Conservation (phyloP, 1,284 basidiomycete genomes). For the Somion occarium region DNA sequence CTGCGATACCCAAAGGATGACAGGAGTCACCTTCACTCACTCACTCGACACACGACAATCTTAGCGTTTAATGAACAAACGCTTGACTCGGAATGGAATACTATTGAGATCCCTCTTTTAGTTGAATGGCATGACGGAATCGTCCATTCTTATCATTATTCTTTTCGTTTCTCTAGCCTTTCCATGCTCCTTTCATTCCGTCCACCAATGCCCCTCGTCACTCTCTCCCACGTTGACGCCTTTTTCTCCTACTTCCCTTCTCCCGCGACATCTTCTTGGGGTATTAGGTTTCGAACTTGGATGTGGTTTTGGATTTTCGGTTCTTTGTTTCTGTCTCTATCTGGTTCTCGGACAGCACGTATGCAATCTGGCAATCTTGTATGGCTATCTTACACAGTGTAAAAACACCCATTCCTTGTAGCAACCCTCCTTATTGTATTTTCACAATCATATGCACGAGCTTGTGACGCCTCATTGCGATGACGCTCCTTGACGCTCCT, state of each 20-base stretch:
- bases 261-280: neutral
- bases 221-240: too few species aligned
- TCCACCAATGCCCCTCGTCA: neutral
- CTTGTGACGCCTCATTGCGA: too few species aligned
- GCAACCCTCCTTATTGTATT: neutral
- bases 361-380: neutral
- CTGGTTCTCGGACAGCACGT: neutral
- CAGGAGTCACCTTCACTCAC: neutral
- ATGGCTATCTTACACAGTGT: neutral
- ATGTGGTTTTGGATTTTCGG: neutral
- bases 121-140: neutral
- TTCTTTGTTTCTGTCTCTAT: neutral
- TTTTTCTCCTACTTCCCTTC: neutral
- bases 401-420: neutral
- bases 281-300: neutral
- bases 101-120: constrained; percentile 1
- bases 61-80: neutral
- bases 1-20: neutral
- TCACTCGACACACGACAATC: neutral
- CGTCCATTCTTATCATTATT: neutral
- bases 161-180: neutral
- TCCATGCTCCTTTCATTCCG: neutral
- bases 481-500: too few species aligned
- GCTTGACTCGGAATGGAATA: neutral
- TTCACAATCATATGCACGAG: neutral